Base-by-base conservation (phyloP, 2,329 filamentous ascomycete genomes). In the Fusarium sterilihyphosum region DNA sequence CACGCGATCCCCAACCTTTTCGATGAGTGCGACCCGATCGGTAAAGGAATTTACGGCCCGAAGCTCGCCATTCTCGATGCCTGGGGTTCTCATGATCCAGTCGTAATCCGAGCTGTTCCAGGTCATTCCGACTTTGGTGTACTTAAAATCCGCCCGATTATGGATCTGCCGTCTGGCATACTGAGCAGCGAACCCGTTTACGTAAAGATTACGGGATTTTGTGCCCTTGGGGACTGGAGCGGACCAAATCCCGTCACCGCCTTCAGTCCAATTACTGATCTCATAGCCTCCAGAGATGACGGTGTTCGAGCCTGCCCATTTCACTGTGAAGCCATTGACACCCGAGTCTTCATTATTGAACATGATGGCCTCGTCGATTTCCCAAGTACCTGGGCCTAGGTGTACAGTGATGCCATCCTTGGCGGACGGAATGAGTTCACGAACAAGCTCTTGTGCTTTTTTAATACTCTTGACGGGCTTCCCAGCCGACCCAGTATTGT, bases 381-480 rank as follows among this genome's bases (percentile, higher is more conserved):
- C 14, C 62, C 62, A 65, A 9, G 33, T 63, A 24, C 62, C 58
- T 29, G 62, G 18, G n/a, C 62, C 26, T 63, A 65, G 3, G 6
- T 40, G 22, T 2, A 65, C 62, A 22, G 46, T 65, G 8, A 65
- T 46, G 11, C 16, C 40, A 14, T 53, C 46, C 6, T 65, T 7
- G 3, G 38, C 8, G 0, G 16, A 53, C 9, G 58, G 33, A 16
- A 46, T 35, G 8, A 65, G 33, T 29, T 33, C 14, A 13, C 40
- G 62, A 4, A 35, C 58, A 63, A 65, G 58, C 33, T 63, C 44
- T 29, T 53, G 57, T 63, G 46, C 62, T 29, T 40, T 65, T 40
- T 18, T 1, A 0, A 65, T 17, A 7, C 38, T 29, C 35, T 46
- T 38, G 0, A 65, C 22, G 6, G 62, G 62, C 26, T 65, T 18